Evolutionary conservation across 116 monocot genomes (phyloP).

Genomic region (Dioscorea cayenensis): DNA sequence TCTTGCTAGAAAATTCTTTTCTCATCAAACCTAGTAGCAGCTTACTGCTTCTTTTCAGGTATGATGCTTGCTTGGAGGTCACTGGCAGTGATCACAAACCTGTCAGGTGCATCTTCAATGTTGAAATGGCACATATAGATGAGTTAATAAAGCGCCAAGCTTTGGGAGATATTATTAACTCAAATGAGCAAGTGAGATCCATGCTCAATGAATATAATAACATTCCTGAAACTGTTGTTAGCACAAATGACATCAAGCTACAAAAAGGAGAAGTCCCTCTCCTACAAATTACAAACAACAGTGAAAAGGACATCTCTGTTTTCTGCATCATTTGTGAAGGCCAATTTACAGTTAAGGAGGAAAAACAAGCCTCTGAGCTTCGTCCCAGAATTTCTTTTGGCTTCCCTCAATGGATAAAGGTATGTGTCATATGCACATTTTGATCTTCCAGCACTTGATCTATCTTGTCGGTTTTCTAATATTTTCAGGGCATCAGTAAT

Average conservation of each 20-base stretch:
- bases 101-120: constrained; percentile 70
- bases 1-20: not conserved
- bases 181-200: constrained; percentile 40
- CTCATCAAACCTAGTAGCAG: not conserved
- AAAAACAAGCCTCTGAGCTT: constrained; percentile 30
- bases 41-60: constrained; percentile 33
- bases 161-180: constrained; percentile 53
- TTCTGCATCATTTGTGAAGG: constrained; percentile 67
- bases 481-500: not conserved
- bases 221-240: constrained; percentile 75
- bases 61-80: constrained; percentile 93
- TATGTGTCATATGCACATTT: constrained; percentile 13
- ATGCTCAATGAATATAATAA: constrained; percentile 35
- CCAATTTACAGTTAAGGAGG: constrained; percentile 38
- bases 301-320: constrained; percentile 36
- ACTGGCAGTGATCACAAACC: constrained; percentile 96
- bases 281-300: constrained; percentile 63
- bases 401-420: constrained; percentile 86
- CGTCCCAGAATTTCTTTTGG: constrained; percentile 58
- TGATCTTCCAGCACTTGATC: not conserved
- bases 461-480: not conserved
- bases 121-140: constrained; percentile 72
- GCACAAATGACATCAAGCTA: constrained; percentile 63
- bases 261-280: constrained; percentile 48
- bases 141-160: constrained; percentile 53